A percentile compares a stretch with the other conserved stretches of the same genome.
Evolutionary conservation across 129 eudicot genomes (phyloP).

Genomic region (Tanacetum coccineum): DNA sequence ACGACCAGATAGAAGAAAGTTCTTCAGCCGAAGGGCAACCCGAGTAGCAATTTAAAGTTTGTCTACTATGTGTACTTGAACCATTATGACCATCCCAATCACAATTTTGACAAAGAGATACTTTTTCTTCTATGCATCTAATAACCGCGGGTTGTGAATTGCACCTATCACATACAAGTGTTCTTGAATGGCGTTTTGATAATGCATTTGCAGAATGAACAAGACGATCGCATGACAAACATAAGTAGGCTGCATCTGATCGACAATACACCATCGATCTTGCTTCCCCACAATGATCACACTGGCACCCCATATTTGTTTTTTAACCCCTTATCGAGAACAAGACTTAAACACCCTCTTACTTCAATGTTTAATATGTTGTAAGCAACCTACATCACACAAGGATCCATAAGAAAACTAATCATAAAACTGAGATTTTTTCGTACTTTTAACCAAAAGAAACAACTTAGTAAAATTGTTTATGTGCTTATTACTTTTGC

Average conservation of each 20-base stretch:
- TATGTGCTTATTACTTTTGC: conserved; percentile 19
- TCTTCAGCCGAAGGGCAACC: conserved; percentile 82
- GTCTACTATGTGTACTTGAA: conserved; percentile 46
- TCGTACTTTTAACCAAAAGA: conserved; percentile 12
- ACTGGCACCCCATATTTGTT: conserved; percentile 48
- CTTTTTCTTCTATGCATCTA: conserved; percentile 70
- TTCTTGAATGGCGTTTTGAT: conserved; percentile 80
- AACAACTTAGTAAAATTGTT: conserved; percentile 26
- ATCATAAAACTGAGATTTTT: conserved; percentile 10
- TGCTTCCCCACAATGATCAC: conserved; percentile 86
- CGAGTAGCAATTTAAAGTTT: conserved; percentile 52
- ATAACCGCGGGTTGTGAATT: conserved; percentile 66
- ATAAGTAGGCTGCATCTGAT: conserved; percentile 88
- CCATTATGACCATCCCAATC: conserved; percentile 63
- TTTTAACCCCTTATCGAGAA: background rate
- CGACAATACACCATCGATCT: conserved; percentile 80
- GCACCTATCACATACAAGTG: conserved; percentile 82
- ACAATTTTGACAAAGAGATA: conserved; percentile 80
- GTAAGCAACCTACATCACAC: conserved; percentile 18
- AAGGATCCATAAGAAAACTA: background rate
- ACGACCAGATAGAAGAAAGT: conserved; percentile 62
- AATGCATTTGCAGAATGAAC: conserved; percentile 92
- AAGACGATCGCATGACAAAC: conserved; percentile 77
- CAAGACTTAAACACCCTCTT: conserved; percentile 3
- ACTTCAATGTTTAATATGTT: conserved; percentile 2